A percentile compares a stretch with the other conserved stretches of the same genome.
Evolutionary conservation across 2,329 filamentous ascomycete genomes (phyloP).

Genomic region (Fusarium musae): DNA sequence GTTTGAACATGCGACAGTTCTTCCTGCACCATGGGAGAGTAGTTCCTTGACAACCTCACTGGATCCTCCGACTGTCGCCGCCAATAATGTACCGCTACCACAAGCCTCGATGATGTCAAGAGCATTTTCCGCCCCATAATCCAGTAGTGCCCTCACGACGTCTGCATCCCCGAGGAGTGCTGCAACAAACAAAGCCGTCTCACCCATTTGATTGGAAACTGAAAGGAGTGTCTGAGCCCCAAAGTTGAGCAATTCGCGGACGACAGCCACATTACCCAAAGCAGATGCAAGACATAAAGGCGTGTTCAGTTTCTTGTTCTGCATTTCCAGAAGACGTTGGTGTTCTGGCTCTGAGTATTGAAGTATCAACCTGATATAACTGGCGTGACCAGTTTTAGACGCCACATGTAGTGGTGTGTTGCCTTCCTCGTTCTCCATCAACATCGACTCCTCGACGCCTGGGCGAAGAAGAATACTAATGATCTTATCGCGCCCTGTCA

Average conservation of each 20-base stretch:
- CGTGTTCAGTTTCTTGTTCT: rapidly evolving
- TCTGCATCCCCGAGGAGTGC: rapidly evolving
- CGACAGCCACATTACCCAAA: background rate
- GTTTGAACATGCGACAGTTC: rapidly evolving
- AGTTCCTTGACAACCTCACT: background rate
- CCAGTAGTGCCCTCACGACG: rapidly evolving
- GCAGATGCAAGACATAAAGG: background rate
- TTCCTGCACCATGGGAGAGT: rapidly evolving
- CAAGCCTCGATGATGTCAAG: rapidly evolving
- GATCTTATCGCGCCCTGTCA: rapidly evolving
- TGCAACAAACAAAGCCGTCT: background rate
- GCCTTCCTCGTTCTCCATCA: rapidly evolving
- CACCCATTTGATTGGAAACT: rapidly evolving
- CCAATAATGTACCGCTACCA: background rate
- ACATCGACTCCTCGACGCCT: rapidly evolving
- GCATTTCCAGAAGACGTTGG: rapidly evolving
- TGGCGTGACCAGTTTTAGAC: rapidly evolving
- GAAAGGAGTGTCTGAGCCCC: background rate
- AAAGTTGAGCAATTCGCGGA: background rate
- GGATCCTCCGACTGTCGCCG: rapidly evolving
- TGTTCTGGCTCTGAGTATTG: background rate
- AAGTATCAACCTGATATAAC: background rate
- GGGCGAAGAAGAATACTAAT: background rate
- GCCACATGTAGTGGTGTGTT: background rate
- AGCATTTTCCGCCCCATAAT: rapidly evolving